Base-by-base conservation (phyloP, 2,329 filamentous ascomycete species). In the Leptographium flavum region DNA sequence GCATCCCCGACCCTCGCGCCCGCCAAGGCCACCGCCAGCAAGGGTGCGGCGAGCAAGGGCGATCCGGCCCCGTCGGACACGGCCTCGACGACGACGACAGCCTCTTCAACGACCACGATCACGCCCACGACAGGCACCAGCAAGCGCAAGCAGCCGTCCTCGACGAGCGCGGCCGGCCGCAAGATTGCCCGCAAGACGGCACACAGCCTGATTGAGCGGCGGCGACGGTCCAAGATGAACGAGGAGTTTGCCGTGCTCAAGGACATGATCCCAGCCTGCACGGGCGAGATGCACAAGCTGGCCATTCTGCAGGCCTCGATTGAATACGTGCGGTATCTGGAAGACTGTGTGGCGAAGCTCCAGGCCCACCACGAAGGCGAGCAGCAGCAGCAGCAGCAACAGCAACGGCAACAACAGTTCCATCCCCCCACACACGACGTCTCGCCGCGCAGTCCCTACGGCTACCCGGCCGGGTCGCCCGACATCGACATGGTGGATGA, bases 231-330 rank as follows among this genome's bases (percentile, higher is more conserved):
- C 13, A 98, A 96, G 69, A 98, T 96, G 90, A 96, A 98, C 55
- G 90, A 96, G 60, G 92, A 96, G 64, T 96, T 96, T 65, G 83
- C 79, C 2, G 83, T 93, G 15, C 66, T 96, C 52, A 96, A 96
- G 65, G 76, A 82, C 55, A 87, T 98, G 84, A 93, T 96, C 47
- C 92, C 92, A 1, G 90, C 92, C 2, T 96, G 92, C 61, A 79
- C 76, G n/a, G 88, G 87, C 7, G 90, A 96, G 57, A 96, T 96
- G 92, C 92, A 96, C 63, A 98, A 98, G 64, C 68, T 96, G 47
- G 87, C 88, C 15, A 95, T 96, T 54, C 66, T 96, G 42, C 87
- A 95, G 87, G 90, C 90, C 5, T 92, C 87, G 39, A 96, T 96
- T 49, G 92, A 96, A 55, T 96, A 98, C 56, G 79, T 96, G 51